phyloP scores from a whole-genome alignment of 1,284 basidiomycete genomes.

The Puccinia coronata region DNA sequence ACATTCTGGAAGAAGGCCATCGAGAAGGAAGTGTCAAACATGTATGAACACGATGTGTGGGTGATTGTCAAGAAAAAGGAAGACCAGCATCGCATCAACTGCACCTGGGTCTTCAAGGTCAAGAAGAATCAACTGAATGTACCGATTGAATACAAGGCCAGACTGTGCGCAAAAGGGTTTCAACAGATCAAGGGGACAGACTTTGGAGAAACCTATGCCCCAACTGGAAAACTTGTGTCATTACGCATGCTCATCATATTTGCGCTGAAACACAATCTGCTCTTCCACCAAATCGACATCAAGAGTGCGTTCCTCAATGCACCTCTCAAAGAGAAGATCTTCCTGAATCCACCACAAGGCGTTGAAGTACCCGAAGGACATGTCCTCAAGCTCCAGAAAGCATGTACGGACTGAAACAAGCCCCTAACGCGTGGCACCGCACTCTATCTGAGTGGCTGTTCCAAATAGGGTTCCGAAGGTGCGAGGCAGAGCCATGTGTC shows the following conservation, averaged over 20 bases:
- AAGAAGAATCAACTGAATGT: slow-evolving; percentile 11
- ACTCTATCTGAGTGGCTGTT: no score
- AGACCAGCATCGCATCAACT: background rate
- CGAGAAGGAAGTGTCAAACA: background rate
- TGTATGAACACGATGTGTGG: background rate
- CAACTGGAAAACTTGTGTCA: slow-evolving; percentile 5
- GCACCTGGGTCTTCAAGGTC: slow-evolving; percentile 13
- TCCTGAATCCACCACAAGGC: no score
- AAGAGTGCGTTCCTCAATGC: slow-evolving; percentile 2
- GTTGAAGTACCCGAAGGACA: no score
- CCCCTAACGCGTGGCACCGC: no score
- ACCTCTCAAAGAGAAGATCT: no score
- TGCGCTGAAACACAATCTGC: background rate
- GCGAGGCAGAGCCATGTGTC: no score
- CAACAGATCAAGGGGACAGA: background rate
- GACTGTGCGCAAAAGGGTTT: slow-evolving; percentile 2
- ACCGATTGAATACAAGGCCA: background rate
- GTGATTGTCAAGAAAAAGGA: background rate
- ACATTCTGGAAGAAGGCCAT: background rate
- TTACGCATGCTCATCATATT: background rate
- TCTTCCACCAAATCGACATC: slow-evolving; percentile 8
- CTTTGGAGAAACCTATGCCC: background rate
- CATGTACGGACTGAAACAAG: no score
- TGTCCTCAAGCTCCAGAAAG: no score
- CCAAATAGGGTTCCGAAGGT: no score